Percentiles rank a stretch among this genome's conserved stretches.
Conservation (phyloP, 2,329 filamentous ascomycete genomes). For the Claviceps africana region DNA sequence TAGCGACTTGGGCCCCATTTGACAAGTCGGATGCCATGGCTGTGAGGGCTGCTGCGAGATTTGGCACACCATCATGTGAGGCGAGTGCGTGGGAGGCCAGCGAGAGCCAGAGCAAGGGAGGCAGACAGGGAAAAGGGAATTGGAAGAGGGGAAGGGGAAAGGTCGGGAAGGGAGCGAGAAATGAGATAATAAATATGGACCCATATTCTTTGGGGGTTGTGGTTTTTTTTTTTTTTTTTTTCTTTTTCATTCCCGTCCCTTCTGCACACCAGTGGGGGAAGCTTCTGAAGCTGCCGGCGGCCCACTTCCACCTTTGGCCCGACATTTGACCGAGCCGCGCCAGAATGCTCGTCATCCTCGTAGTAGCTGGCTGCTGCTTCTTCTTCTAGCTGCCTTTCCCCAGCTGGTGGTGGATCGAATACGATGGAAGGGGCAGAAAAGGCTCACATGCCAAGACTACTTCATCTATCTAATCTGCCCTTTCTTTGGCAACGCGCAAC, state of each 20-base stretch:
- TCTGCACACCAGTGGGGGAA: not conserved
- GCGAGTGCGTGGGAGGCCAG: slow-evolving; percentile 11
- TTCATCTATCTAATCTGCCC: not conserved
- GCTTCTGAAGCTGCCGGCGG: not conserved
- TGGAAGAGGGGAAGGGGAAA: slow-evolving; percentile 6
- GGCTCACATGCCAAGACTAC: not conserved
- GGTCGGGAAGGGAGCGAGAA: not conserved
- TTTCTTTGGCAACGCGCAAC: not conserved
- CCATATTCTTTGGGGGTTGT: slow-evolving; percentile 2
- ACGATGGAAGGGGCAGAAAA: slow-evolving; percentile 3
- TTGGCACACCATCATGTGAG: slow-evolving; percentile 23
- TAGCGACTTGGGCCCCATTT: slow-evolving; percentile 21
- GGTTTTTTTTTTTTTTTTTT: slow-evolving; percentile 1
- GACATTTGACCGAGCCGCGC: not conserved
- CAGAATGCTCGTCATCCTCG: not conserved
- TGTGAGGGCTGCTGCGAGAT: slow-evolving; percentile 16
- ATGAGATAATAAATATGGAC: slow-evolving; percentile 3
- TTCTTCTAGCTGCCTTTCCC: no score
- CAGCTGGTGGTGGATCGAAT: not conserved
- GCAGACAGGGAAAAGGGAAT: not conserved
- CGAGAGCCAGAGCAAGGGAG: slow-evolving; percentile 3
- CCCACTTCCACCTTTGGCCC: not conserved
- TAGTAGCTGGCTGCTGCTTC: no score
- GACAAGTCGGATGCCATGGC: slow-evolving; percentile 29
- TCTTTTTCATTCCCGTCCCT: not conserved